Evolutionary conservation across 768 basidiomycete species (phyloP).

Genomic region (Favolaschia claudopus): DNA sequence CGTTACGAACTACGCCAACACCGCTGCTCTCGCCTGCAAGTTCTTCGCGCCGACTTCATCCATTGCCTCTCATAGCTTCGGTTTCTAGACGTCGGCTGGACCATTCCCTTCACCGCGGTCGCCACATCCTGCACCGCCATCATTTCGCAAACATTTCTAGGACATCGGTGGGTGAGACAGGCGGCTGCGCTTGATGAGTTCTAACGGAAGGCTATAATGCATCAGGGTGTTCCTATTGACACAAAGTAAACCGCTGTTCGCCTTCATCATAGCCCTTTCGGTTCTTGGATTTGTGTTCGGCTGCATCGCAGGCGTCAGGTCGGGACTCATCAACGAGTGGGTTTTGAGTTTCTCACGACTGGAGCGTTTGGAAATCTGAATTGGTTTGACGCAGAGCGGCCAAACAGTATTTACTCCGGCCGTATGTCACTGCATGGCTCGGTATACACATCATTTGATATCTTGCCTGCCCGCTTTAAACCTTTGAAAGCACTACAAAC

Average conservation of each 20-base stretch:
- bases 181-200: too few species aligned
- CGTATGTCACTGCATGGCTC: slow-evolving; percentile 40
- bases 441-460: slow-evolving; percentile 7
- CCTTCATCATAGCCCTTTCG: slow-evolving; percentile 28
- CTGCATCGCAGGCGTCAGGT: slow-evolving; percentile 33
- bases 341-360: slow-evolving; percentile 4
- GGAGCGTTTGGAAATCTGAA: too few species aligned
- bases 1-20: slow-evolving; percentile 28
- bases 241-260: slow-evolving; percentile 24
- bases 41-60: not conserved
- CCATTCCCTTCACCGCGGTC: slow-evolving; percentile 41
- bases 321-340: slow-evolving; percentile 37
- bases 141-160: slow-evolving; percentile 43
- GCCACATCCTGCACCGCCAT: slow-evolving; percentile 39
- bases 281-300: slow-evolving; percentile 36
- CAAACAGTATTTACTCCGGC: slow-evolving; percentile 31
- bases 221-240: slow-evolving; percentile 23
- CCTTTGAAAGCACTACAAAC: slow-evolving; percentile 18
- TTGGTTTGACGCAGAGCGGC: slow-evolving; percentile 24
- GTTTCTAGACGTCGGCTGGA: slow-evolving; percentile 36
- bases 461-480: not conserved
- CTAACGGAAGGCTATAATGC: too few species aligned
- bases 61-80: not conserved
- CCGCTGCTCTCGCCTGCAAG: slow-evolving; percentile 15
- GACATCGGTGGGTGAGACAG: slow-evolving; percentile 33